These are phyloP conservation scores for Rhodotorula sp. DNA, from an alignment of 1,284 basidiomycete genomes.

Conservation along the genomic window DNA sequence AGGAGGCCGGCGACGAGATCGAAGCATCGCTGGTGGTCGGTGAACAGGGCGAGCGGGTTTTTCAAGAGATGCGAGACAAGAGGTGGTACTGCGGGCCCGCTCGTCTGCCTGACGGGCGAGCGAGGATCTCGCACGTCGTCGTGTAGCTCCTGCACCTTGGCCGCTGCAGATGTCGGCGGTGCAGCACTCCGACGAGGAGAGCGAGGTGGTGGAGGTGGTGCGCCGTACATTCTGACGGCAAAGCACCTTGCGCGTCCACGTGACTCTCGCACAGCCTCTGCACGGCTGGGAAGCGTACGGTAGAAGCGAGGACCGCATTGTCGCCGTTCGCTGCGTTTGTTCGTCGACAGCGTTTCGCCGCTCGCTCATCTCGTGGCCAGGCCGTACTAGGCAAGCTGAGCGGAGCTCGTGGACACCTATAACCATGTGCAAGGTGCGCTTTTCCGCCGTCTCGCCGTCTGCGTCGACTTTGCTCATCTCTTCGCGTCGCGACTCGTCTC, in stretches of 20 bases:
- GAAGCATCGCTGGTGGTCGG: conserved; percentile 15
- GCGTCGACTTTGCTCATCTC: background rate
- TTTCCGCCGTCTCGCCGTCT: background rate
- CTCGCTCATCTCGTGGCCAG: background rate
- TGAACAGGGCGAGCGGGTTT: conserved; percentile 11
- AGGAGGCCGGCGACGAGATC: conserved; percentile 48
- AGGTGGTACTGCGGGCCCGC: background rate
- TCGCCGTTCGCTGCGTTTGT: no score
- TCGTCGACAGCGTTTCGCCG: background rate
- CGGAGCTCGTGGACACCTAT: no score
- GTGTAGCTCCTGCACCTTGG: no score
- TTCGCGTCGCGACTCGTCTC: background rate
- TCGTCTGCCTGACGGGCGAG: background rate
- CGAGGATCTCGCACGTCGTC: background rate
- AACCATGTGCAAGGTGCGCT: conserved; percentile 16
- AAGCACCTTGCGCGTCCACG: background rate
- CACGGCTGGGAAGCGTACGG: background rate
- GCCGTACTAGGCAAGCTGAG: no score
- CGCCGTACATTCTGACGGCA: conserved; percentile 1
- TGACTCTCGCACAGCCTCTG: background rate
- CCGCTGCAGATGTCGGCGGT: no score
- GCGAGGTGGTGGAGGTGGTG: background rate
- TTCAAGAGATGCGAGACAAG: background rate
- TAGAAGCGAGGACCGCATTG: no score
- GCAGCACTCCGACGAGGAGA: background rate